Percentiles rank a stretch among this genome's conserved stretches.
Evolutionary conservation across 2,329 filamentous ascomycete species (phyloP).

Genomic region (Pestalotiopsis sp.): DNA sequence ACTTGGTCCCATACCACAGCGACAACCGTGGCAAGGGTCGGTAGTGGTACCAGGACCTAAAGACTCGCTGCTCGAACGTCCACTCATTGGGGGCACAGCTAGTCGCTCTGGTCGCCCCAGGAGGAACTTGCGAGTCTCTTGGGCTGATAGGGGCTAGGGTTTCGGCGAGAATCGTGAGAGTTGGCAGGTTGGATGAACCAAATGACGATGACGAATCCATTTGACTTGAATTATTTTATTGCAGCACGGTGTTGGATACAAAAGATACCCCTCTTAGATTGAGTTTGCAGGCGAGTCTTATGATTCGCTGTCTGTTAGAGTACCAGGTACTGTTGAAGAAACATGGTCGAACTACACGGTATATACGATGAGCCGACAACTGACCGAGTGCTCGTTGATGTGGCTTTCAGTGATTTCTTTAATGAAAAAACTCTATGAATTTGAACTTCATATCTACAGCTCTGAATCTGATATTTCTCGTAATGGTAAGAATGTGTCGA

Average conservation of each 20-base stretch:
- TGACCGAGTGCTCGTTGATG: too few species aligned
- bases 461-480: too few species aligned
- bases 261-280: conserved; percentile 7
- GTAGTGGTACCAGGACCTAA: conserved; percentile 6
- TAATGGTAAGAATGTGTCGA: too few species aligned
- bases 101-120: conserved; percentile 22
- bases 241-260: neutral
- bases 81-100: conserved; percentile 23
- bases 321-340: neutral
- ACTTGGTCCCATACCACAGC: conserved; percentile 30
- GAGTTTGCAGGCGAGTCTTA: neutral
- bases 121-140: conserved; percentile 33
- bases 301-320: neutral
- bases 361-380: neutral
- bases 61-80: conserved; percentile 27
- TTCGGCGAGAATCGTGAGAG: neutral
- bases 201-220: neutral
- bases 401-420: too few species aligned
- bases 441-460: too few species aligned
- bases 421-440: too few species aligned
- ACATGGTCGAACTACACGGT: neutral
- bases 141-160: conserved; percentile 19
- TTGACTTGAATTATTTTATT: neutral
- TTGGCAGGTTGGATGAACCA: neutral
- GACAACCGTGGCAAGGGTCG: conserved; percentile 22